Base-by-base conservation (phyloP, 495 filamentous ascomycete species). In the Penicillium silybi region DNA sequence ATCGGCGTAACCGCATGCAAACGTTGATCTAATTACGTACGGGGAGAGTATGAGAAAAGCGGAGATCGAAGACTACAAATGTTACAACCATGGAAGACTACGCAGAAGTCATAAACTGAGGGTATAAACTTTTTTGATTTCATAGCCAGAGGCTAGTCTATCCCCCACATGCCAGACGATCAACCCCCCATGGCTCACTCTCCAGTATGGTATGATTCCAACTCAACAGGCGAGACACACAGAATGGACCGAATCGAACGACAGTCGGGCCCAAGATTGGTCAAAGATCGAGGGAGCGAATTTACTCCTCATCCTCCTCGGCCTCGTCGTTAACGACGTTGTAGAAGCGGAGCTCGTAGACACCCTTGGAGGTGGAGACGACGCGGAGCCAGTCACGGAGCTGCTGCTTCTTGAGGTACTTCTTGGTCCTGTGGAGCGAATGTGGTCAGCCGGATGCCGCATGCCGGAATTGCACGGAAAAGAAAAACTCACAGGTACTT, bases 391-490 rank as follows among this genome's bases (percentile, higher is more conserved):
- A 98, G 81, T 98, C 93, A 78, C 93, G 88, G 73, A 98, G 86
- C 80, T 97, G 92, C 83, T 96, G 90, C 87, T 98, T 98, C 89
- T 98, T 98, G 74, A 98, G 88, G 86, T 95, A 98, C 82, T 97
- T 98, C 89, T 98, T 98, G 72, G 93, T 98, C 74, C 92, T 96
- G 61, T 23, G 23, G 38, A 27, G 35, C 2, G 41, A 46, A 46
- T 17, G 59, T 47, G 27, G 54, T 61, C 51, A 58, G 46, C 25
- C 23, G 46, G 17, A 10, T 51, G 35, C 41, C 42, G 48, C 35
- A 20, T 2, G 42, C 18, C 6, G 43, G 15, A 43, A 47, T 8
- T 16, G 17, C 3, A 19, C 13, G 1, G 20, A 6, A 39, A 3
- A 60, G 6, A 39, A 3, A 60, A 39, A 81, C 92, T 59, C 79